These are phyloP conservation scores for Darksidea phi DNA, from an alignment of 495 filamentous ascomycete species.

Conservation along the genomic window DNA sequence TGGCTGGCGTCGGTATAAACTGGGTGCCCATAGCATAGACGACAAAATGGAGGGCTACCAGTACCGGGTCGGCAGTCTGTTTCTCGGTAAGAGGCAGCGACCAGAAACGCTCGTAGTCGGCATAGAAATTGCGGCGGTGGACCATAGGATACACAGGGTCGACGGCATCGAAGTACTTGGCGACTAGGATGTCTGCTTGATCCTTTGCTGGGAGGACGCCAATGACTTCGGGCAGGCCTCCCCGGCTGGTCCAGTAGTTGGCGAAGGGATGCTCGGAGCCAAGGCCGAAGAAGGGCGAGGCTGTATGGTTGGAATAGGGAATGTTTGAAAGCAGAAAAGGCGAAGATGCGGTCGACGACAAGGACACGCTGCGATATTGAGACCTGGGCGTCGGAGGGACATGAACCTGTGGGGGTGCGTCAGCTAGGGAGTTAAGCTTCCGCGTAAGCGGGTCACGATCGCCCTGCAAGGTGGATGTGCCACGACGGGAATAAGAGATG, in stretches of 20 bases:
- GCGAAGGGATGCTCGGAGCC: conserved; percentile 65
- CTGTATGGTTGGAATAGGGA: conserved; percentile 60
- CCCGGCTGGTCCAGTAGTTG: conserved; percentile 76
- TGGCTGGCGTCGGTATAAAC: conserved; percentile 59
- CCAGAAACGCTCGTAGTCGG: conserved; percentile 73
- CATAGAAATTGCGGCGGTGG: conserved; percentile 62
- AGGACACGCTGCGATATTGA: conserved; percentile 34
- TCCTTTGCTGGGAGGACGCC: conserved; percentile 66
- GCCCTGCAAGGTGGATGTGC: not conserved
- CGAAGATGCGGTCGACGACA: conserved; percentile 44
- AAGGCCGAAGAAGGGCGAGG: conserved; percentile 68
- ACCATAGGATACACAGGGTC: conserved; percentile 75
- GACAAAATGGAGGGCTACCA: conserved; percentile 64
- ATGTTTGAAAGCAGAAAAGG: conserved; percentile 65
- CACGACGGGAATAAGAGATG: conserved; percentile 1
- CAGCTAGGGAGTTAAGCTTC: not conserved
- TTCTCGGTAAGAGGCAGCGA: conserved; percentile 52
- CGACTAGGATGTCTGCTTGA: conserved; percentile 68
- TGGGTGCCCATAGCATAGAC: conserved; percentile 73
- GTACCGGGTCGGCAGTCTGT: conserved; percentile 54
- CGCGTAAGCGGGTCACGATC: not conserved
- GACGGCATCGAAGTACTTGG: conserved; percentile 69
- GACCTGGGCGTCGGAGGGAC: conserved; percentile 15
- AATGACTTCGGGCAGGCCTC: conserved; percentile 68
- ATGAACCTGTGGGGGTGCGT: conserved; percentile 12